Evolutionary conservation across 2,329 filamentous ascomycete species (phyloP).

Genomic region (Ceratocystiopsis minuta): DNA sequence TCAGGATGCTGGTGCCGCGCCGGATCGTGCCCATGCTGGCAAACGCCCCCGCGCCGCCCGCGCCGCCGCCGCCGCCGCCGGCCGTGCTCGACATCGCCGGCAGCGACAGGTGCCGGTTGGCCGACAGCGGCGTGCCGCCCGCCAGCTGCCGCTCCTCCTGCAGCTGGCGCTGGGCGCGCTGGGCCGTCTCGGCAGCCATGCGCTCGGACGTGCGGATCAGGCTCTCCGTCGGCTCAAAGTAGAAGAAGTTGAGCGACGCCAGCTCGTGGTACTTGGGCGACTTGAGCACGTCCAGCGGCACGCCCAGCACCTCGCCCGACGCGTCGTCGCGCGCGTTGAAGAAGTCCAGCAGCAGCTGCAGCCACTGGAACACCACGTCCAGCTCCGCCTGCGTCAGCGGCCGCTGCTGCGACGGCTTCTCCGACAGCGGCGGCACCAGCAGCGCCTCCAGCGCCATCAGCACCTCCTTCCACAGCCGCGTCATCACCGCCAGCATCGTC

Average conservation of each 20-base stretch:
- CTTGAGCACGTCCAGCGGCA: slow-evolving; percentile 80
- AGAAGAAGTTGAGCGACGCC: slow-evolving; percentile 94
- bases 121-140: slow-evolving; percentile 29
- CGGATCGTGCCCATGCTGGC: slow-evolving; percentile 52
- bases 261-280: slow-evolving; percentile 97
- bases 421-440: slow-evolving; percentile 81
- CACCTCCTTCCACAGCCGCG: slow-evolving; percentile 92
- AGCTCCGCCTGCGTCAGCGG: slow-evolving; percentile 74
- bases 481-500: slow-evolving; percentile 99
- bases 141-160: slow-evolving; percentile 41
- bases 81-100: neutral
- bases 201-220: slow-evolving; percentile 89
- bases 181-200: slow-evolving; percentile 76
- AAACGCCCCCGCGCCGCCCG: slow-evolving; percentile 32
- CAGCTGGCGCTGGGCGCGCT: slow-evolving; percentile 53
- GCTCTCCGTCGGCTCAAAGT: slow-evolving; percentile 81
- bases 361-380: slow-evolving; percentile 89
- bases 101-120: slow-evolving; percentile 26
- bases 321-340: slow-evolving; percentile 84
- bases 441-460: slow-evolving; percentile 78
- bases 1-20: slow-evolving; percentile 69
- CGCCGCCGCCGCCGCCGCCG: slow-evolving; percentile 40
- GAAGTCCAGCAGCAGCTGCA: slow-evolving; percentile 78
- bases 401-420: slow-evolving; percentile 77
- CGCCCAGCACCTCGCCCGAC: slow-evolving; percentile 57